Evolutionary conservation across 495 filamentous ascomycete genomes (phyloP).

Genomic region (Immersiella caudata): DNA sequence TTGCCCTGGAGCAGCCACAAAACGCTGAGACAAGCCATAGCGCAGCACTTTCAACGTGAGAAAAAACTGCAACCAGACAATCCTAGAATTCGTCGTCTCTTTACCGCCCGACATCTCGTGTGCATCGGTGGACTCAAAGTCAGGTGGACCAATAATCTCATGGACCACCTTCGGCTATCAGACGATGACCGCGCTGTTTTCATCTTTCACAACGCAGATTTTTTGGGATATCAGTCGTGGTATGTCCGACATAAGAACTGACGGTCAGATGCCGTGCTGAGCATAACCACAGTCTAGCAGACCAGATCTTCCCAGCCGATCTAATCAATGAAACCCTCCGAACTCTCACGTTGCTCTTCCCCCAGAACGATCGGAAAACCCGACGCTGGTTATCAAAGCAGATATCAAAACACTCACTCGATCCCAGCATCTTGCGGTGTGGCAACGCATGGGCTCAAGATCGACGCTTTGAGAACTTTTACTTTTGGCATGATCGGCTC

Average conservation of each 20-base stretch:
- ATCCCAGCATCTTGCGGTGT: slow-evolving; percentile 3
- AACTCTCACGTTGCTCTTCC: slow-evolving; percentile 50
- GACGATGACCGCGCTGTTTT: slow-evolving; percentile 43
- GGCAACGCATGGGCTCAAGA: slow-evolving; percentile 38
- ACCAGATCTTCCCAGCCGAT: slow-evolving; percentile 33
- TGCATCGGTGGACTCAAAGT: slow-evolving; percentile 44
- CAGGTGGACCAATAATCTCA: slow-evolving; percentile 45
- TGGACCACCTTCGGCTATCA: slow-evolving; percentile 45
- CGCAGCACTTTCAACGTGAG: slow-evolving; percentile 9
- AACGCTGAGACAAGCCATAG: slow-evolving; percentile 14
- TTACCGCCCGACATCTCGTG: slow-evolving; percentile 24
- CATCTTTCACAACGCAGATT: slow-evolving; percentile 48
- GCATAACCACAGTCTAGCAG: neutral
- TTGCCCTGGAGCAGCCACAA: slow-evolving; percentile 11
- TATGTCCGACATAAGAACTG: neutral
- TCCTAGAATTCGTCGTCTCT: slow-evolving; percentile 20
- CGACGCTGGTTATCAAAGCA: slow-evolving; percentile 27
- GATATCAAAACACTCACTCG: slow-evolving; percentile 8
- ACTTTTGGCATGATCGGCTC: slow-evolving; percentile 55
- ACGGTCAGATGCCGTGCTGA: neutral
- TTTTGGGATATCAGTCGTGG: slow-evolving; percentile 33
- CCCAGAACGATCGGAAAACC: slow-evolving; percentile 34
- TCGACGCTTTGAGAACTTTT: slow-evolving; percentile 44
- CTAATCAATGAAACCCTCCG: slow-evolving; percentile 50
- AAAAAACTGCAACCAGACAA: slow-evolving; percentile 8